These are phyloP conservation scores for Salisapilia sapeloensis DNA, from an alignment of 352 stramenopile species.

Conservation along the genomic window DNA sequence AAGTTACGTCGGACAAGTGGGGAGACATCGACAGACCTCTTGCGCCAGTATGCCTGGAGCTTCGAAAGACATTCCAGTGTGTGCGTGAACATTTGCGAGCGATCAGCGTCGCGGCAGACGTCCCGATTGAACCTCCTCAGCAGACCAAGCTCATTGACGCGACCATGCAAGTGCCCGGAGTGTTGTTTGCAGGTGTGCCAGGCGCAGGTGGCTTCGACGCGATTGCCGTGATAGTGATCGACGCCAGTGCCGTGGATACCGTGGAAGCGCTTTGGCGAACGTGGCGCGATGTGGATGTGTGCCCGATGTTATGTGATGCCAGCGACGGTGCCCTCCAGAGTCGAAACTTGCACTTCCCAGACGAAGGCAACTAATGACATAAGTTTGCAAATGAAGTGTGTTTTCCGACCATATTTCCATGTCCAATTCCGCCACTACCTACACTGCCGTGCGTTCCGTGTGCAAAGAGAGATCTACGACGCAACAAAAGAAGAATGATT, in stretches of 20 bases:
- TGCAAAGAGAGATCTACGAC: no score
- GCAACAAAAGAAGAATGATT: no score
- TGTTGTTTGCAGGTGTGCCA: slow-evolving; percentile 88
- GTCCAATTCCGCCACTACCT: no score
- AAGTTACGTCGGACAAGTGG: slow-evolving; percentile 19
- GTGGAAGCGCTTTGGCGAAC: slow-evolving; percentile 65
- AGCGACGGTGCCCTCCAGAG: no score
- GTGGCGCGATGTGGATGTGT: no score
- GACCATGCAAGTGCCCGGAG: slow-evolving; percentile 84
- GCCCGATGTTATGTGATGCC: no score
- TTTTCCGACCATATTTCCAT: no score
- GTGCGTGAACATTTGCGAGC: slow-evolving; percentile 71
- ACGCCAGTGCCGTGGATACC: slow-evolving; percentile 21
- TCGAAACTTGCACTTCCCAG: no score
- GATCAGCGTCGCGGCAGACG: slow-evolving; percentile 81
- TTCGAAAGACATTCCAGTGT: slow-evolving; percentile 59
- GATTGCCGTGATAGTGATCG: slow-evolving; percentile 83
- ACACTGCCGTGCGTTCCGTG: no score
- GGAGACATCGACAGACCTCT: slow-evolving; percentile 9
- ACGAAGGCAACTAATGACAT: no score
- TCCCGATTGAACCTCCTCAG: slow-evolving; percentile 86
- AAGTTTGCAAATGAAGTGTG: no score
- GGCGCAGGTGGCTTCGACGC: slow-evolving; percentile 94
- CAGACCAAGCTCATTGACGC: slow-evolving; percentile 88
- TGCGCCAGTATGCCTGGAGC: slow-evolving; percentile 19